Base-by-base conservation (phyloP, 352 stramenopile genomes). In the Pythium rhizo-oryzae region DNA sequence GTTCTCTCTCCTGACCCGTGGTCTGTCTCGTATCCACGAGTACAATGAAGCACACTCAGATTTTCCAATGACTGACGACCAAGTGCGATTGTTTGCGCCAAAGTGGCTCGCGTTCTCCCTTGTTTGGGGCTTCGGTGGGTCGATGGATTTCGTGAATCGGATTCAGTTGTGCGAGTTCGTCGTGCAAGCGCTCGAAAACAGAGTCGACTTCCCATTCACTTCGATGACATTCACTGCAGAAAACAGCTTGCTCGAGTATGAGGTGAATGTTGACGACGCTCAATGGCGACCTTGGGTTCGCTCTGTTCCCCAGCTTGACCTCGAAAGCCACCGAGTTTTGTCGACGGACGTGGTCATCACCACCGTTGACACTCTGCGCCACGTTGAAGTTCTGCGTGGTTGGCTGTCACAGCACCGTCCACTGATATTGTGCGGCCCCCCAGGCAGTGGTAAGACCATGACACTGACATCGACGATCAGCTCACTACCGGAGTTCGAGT, bases 391-490 rank as follows among this genome's bases (percentile, higher is more conserved):
- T 24, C 78, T 99, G 52, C 90, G 91, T 37, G 96, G 96, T n/a
- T 99, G 97, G 97, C 86, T 99, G 35, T 96, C 93, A 37, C 97
- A 97, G 66, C 97, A 98, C 65, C 94, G 91, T 33, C 98, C 98
- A 37, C 72, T 99, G 0, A 98, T 99, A 72, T 82, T 99, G 21
- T 99, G 97, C 80, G 98, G 97, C 50, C 98, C 98, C 18, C 97
- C 97, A 2, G 98, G 98, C n/a, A 98, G 87, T 72, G 98, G 98
- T 75, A 99, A 99, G 73, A 99, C 98, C 3, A 99, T 99, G 98
- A 99, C 98, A 2, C 78, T 99, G 44, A 99, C 96, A 2, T 98
- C 93, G 33, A 98, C 98, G 11, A 90, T 99, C 37, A 97, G 97
- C 67, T 98, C 91, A 4, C 89, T 99, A 19, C 96, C 98, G 47